Base-by-base conservation (phyloP, 2,329 filamentous ascomycete species). In the Aspergillus sp. region DNA sequence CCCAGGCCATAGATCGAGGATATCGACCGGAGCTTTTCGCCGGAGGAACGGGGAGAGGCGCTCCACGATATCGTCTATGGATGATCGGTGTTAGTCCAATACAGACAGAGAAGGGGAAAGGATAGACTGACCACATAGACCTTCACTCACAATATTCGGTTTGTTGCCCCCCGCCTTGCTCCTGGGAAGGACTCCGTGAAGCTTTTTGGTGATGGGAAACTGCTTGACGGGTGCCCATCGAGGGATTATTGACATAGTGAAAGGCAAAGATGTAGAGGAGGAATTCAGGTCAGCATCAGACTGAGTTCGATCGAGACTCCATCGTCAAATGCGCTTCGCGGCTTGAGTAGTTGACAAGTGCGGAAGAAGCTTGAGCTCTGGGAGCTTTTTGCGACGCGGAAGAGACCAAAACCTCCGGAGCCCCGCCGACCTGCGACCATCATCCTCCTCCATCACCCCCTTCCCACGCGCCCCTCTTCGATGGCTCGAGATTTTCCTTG, bases 1-100 rank as follows among this genome's bases (percentile, higher is more conserved):
- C 14, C 92, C 92, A 0, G 93, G 93, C 71, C 93, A 91, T 56
- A 96, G 79, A 70, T 98, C 93, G 66, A 99, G 79, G 45, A 98
- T 82, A 67, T 96, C 92, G 75, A 93, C 92, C 54, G 90, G 90
- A 50, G 81, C 78, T 72, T 95, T 88, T 45, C 85, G 83, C 35
- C 85, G 77, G 17, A 98, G 81, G 3, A 86, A 86, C 1, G 84
- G 82, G 2, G 83, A 85, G n/a, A 96, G 76, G 59, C 90, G 90
- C 6, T 84, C 71, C 46, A 96, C 66, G 14, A 90, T 77, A 65
- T 93, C 87, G 68, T 91, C 89, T 78, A 66, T 14, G 48, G 47
- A 37, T 17, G 4, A 12, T 40, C 54, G 15, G 37, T 27, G 51
- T 62, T 52, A 59, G 56, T 9, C 27, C 3, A 31, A 11, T 19